Base-by-base conservation (phyloP, 2,329 filamentous ascomycete genomes). In the Diplodia scrobiculata region DNA sequence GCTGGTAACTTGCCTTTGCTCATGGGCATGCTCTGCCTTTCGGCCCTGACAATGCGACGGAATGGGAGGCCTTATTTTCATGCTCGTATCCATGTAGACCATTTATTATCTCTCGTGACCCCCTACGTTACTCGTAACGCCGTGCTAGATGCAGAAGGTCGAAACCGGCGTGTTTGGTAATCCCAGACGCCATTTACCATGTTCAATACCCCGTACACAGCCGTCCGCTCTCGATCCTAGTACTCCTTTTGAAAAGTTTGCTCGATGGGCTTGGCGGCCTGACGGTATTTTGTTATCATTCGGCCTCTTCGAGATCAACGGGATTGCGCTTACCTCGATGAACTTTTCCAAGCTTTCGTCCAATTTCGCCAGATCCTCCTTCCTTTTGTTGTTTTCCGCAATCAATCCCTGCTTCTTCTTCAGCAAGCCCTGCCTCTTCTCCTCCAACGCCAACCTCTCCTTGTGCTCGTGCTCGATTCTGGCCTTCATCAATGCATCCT, bases 301-400 rank as follows among this genome's bases (percentile, higher is more conserved):
- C 2, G 27, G 36, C 52, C 4, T 54, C 34, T 21, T 21, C 11
- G 3, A 29, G 17, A 10, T 25, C 11, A 17, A 47, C 6, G 14
- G 14, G 32, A 34, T 14, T 7, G 48, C 17, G 80, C 89, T 74
- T 74, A 91, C 91, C 78, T 96, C 92, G 72, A 97, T 94, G 74
- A 97, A 97, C 73, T 91, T 93, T 79, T 98, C 95, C 66, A 98
- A 81, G 77, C 97, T 92, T 73, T 91, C 90, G 73, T 99, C 95
- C 68, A 99, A 81, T 73, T 90, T 97, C 21, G 91, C 92, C 58
- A 99, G 81, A 73, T 98, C 92, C 66, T 97, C 93, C 76, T 96
- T 97, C 70, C 94, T 86, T 79, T 92, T 92, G 80, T 96, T 96
- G 76, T 97, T 97, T 75, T 90, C 87, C 38, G 86, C 85, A 68